Evolutionary conservation across 2,329 filamentous ascomycete genomes (phyloP).

Genomic region (Madurella mycetomatis): DNA sequence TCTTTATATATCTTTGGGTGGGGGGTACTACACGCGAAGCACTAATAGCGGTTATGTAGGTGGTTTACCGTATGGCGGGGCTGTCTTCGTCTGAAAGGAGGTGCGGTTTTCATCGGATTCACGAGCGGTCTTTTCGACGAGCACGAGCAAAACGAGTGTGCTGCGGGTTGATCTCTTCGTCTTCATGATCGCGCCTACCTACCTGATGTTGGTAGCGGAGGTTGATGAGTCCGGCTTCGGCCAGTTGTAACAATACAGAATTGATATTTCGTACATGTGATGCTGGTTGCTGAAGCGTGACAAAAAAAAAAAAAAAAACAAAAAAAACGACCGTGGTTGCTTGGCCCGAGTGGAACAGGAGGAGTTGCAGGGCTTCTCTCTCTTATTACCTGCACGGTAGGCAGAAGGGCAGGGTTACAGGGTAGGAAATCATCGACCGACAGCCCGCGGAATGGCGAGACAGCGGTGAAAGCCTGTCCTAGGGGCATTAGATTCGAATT

Average conservation of each 20-base stretch:
- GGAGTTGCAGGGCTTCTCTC: no score
- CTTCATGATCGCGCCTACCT: not conserved
- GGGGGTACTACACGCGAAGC: not conserved
- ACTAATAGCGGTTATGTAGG: slow-evolving; percentile 2
- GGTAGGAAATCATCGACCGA: no score
- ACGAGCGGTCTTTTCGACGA: not conserved
- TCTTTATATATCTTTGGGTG: no score
- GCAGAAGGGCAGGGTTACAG: no score
- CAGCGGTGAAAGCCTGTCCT: no score
- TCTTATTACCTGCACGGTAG: no score
- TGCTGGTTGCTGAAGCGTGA: not conserved
- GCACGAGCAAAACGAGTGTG: not conserved
- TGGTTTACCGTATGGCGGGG: not conserved
- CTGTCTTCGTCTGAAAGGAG: not conserved
- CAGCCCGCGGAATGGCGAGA: no score
- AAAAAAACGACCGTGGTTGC: no score
- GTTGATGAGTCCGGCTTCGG: not conserved
- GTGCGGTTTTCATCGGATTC: not conserved
- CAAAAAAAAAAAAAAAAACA: no score
- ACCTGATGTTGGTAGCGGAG: not conserved
- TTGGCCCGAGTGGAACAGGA: no score
- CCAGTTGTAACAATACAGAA: not conserved
- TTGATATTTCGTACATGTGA: not conserved
- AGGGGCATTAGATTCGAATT: no score
- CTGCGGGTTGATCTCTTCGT: not conserved